These are phyloP conservation scores for Calocybe cyanea DNA, from an alignment of 768 basidiomycete genomes.

Conservation along the genomic window DNA sequence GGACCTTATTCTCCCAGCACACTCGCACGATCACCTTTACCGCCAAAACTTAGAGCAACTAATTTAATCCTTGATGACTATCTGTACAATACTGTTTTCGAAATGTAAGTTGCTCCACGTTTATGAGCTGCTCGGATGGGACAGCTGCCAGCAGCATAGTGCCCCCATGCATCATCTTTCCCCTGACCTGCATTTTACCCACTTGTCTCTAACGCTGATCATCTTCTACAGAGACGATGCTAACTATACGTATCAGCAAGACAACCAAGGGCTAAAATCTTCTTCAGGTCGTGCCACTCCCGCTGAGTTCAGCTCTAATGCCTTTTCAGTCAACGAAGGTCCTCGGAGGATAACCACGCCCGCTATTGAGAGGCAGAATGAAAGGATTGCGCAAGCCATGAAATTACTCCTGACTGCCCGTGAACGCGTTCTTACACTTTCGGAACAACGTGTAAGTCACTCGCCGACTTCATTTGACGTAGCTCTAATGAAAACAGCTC, in stretches of 20 bases:
- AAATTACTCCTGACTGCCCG: constrained; percentile 65
- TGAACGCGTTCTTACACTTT: constrained; percentile 66
- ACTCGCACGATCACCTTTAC: constrained; percentile 69
- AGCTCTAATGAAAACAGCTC: constrained; percentile 31
- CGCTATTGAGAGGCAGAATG: constrained; percentile 56
- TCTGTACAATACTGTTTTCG: constrained; percentile 45
- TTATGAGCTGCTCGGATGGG: too few species aligned
- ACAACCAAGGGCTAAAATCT: constrained; percentile 30
- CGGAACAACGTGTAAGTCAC: constrained; percentile 65
- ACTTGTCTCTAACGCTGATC: background rate
- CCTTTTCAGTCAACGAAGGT: constrained; percentile 8
- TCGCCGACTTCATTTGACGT: constrained; percentile 1
- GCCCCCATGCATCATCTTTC: too few species aligned
- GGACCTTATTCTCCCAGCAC: constrained; percentile 78
- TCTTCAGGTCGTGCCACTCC: constrained; percentile 32
- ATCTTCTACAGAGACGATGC: constrained; percentile 35
- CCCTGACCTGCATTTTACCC: too few species aligned
- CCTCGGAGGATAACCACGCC: constrained; percentile 29
- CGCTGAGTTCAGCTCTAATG: constrained; percentile 14
- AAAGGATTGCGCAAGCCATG: constrained; percentile 59
- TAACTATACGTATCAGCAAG: constrained; percentile 40
- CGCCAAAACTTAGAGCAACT: constrained; percentile 68
- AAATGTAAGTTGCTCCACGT: constrained; percentile 35
- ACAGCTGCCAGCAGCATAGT: too few species aligned
- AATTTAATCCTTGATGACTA: constrained; percentile 70